Percentiles rank a stretch among this genome's conserved stretches.
Conservation (phyloP, 2,329 filamentous ascomycete species). For the Microdochium paspali region DNA sequence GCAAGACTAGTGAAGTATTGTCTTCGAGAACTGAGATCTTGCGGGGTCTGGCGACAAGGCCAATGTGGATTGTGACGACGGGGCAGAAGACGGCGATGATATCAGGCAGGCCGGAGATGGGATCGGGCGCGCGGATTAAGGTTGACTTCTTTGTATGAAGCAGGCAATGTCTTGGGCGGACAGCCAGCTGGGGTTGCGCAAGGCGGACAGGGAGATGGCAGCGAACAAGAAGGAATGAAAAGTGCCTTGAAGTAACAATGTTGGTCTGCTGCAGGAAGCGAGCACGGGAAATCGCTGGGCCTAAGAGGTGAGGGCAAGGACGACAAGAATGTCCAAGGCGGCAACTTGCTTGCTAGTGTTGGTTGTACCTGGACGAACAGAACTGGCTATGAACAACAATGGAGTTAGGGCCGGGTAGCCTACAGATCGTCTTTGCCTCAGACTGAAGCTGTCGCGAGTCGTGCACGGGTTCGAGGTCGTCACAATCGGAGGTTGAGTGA, state of each 20-base stretch:
- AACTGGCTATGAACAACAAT: neutral
- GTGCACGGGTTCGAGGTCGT: neutral
- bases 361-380: neutral
- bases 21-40: neutral
- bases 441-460: neutral
- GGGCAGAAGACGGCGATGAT: neutral
- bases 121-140: neutral
- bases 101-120: conserved; percentile 1
- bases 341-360: neutral
- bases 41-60: neutral
- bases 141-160: conserved; percentile 1
- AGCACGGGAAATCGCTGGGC: too few species aligned
- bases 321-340: neutral
- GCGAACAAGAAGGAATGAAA: conserved; percentile 2
- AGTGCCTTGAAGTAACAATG: neutral
- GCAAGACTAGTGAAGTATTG: neutral
- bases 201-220: conserved; percentile 4
- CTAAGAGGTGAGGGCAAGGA: neutral
- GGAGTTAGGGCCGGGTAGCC: neutral
- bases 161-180: conserved; percentile 1
- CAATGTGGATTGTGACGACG: neutral
- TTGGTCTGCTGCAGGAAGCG: neutral
- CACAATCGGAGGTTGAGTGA: neutral
- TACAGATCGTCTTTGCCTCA: neutral
- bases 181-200: neutral